Conservation (phyloP, 805 yeast genomes). For the Clavispora vitiphila region DNA sequence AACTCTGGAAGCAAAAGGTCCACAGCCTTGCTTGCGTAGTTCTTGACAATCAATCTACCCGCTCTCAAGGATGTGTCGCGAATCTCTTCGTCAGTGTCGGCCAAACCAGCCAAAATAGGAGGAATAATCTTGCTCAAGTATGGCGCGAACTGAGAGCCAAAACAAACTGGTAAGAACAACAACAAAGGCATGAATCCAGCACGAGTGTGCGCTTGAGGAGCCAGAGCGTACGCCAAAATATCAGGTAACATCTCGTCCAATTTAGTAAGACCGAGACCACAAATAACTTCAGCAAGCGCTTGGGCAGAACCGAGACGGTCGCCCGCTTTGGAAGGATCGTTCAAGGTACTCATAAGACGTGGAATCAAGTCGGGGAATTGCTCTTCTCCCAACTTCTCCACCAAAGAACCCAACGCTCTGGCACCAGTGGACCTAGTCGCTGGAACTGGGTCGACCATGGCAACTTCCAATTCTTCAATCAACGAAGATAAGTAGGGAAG, state of each 20-base stretch:
- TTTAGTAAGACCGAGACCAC: conserved; percentile 84
- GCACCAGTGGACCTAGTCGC: conserved; percentile 96
- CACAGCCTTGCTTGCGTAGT: conserved; percentile 88
- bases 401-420: conserved; percentile 92
- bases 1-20: conserved; percentile 91
- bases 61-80: conserved; percentile 88
- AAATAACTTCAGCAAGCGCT: conserved; percentile 88
- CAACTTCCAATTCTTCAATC: conserved; percentile 77
- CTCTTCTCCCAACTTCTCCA: conserved; percentile 94
- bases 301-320: conserved; percentile 97
- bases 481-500: conserved; percentile 76
- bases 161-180: conserved; percentile 88
- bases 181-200: conserved; percentile 91
- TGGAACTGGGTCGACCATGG: conserved; percentile 99
- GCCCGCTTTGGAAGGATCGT: conserved; percentile 75
- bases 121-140: conserved; percentile 82
- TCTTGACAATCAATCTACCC: conserved; percentile 85
- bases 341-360: conserved; percentile 66
- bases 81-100: conserved; percentile 81
- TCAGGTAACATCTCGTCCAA: conserved; percentile 85
- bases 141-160: conserved; percentile 87
- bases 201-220: conserved; percentile 66
- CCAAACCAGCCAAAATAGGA: conserved; percentile 87
- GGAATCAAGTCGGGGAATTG: conserved; percentile 90
- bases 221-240: conserved; percentile 66